phyloP scores from a whole-genome alignment of 495 filamentous ascomycete species.

The Melanomma pulvis-pyrius region DNA sequence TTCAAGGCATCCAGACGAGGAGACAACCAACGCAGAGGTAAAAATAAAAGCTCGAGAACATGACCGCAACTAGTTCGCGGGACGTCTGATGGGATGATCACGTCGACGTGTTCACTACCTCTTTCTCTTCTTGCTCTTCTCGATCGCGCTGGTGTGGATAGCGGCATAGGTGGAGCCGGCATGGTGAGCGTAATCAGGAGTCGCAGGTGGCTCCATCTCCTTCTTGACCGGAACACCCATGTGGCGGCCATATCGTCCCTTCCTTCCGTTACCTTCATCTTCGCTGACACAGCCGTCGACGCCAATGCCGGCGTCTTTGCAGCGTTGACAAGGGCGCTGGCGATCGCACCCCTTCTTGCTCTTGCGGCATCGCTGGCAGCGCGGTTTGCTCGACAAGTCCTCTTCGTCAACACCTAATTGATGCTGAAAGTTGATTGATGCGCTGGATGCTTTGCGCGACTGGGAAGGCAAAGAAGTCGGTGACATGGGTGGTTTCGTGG shows the following conservation, averaged over 20 bases:
- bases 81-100: background rate
- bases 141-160: slow-evolving; percentile 39
- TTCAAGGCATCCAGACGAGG: slow-evolving; percentile 11
- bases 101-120: slow-evolving; percentile 49
- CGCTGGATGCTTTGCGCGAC: slow-evolving; percentile 78
- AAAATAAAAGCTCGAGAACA: background rate
- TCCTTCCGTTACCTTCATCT: slow-evolving; percentile 93
- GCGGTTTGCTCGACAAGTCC: slow-evolving; percentile 88
- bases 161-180: slow-evolving; percentile 29
- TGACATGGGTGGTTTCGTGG: slow-evolving; percentile 62
- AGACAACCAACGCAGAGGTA: background rate
- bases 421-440: slow-evolving; percentile 68
- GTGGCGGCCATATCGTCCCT: slow-evolving; percentile 92
- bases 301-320: slow-evolving; percentile 92
- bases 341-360: slow-evolving; percentile 99
- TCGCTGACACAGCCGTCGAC: slow-evolving; percentile 93
- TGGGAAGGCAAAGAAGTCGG: slow-evolving; percentile 64
- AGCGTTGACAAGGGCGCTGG: slow-evolving; percentile 89
- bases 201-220: slow-evolving; percentile 49
- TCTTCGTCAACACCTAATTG: slow-evolving; percentile 81
- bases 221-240: slow-evolving; percentile 94
- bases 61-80: background rate
- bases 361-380: slow-evolving; percentile 97
- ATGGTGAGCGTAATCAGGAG: slow-evolving; percentile 24
- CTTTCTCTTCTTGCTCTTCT: slow-evolving; percentile 76